Evolutionary conservation across 2,329 filamentous ascomycete genomes (phyloP).

Genomic region (Fusarium sp.): DNA sequence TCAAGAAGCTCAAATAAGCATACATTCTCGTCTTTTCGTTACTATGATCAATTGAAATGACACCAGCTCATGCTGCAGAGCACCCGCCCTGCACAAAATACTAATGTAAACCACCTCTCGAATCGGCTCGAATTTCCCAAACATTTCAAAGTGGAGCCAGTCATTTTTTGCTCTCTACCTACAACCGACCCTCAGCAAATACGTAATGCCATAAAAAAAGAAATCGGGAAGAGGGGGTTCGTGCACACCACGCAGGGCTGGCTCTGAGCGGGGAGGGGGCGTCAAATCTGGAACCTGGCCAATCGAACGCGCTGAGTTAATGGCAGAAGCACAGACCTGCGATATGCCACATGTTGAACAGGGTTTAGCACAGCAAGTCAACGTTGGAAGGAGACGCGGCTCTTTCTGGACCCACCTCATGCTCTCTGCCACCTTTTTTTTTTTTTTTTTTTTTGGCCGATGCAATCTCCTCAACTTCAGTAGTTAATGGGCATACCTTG

Average conservation of each 20-base stretch:
- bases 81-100: background rate
- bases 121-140: conserved; percentile 1
- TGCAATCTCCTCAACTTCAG: background rate
- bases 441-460: conserved; percentile 7
- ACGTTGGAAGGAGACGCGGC: conserved; percentile 36
- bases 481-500: no score
- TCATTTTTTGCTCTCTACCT: conserved; percentile 17
- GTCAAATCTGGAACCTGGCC: background rate
- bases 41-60: background rate
- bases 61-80: background rate
- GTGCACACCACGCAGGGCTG: conserved; percentile 39
- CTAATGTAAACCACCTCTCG: background rate
- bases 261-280: conserved; percentile 11
- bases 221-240: background rate
- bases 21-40: background rate
- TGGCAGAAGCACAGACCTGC: conserved; percentile 39
- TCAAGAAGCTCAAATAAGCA: background rate
- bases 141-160: conserved; percentile 1
- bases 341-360: conserved; percentile 50
- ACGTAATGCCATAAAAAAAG: conserved; percentile 26
- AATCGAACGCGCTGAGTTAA: background rate
- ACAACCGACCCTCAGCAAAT: conserved; percentile 6
- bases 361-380: conserved; percentile 38
- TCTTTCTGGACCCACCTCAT: conserved; percentile 39
- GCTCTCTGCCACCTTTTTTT: conserved; percentile 4